Base-by-base conservation (phyloP, 768 basidiomycete species). In the Lentinula raphanica region DNA sequence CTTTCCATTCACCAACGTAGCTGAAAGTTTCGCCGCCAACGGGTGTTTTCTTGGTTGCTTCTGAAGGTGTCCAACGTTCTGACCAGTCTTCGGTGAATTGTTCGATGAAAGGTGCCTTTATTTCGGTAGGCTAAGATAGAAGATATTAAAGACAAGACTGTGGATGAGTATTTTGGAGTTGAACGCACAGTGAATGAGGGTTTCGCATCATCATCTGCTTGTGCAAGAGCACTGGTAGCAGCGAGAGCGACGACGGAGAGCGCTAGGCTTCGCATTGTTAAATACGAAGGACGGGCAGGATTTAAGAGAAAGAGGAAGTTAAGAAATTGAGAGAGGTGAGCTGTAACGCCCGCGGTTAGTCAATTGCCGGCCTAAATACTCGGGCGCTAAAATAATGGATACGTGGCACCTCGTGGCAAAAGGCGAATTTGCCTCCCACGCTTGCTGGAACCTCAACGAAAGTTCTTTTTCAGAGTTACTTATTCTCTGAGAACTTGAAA, bases 1-100 rank as follows among this genome's bases (percentile, higher is more conserved):
- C 93, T 64, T 86, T 81, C 97, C 97, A 99, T 69, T 93, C 84
- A 68, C 97, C 97, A 69, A 98, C 94, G 72, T 98, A 97, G 68
- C 89, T 92, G 79, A 94, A 97, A 38, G 87, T 98, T 80, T 99
- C 97, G 63, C 90, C 87, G 62, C 94, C 92, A 57, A 92, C 92
- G 50, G 93, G 88, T 13, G 94, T 96, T 84, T 96, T 94, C 83
- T 98, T 98, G 64, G 94, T 98, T 7, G 97, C 97, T 70, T 94
- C 88, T 4, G 95, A 98, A 36, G 95, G 87, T 51, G 92, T 94
- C 96, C 97, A 99, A 58, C 95, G 90, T 62, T 88, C 80, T 12
- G 86, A 68, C 88, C 94, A 96, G 74, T 91, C 88, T 49, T 87
- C 85, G 17, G 87, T 90, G 81, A 98, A 99, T 72, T 99, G 97